Evolutionary conservation across 2,329 filamentous ascomycete genomes (phyloP).

Genomic region (Diaporthe sp.): DNA sequence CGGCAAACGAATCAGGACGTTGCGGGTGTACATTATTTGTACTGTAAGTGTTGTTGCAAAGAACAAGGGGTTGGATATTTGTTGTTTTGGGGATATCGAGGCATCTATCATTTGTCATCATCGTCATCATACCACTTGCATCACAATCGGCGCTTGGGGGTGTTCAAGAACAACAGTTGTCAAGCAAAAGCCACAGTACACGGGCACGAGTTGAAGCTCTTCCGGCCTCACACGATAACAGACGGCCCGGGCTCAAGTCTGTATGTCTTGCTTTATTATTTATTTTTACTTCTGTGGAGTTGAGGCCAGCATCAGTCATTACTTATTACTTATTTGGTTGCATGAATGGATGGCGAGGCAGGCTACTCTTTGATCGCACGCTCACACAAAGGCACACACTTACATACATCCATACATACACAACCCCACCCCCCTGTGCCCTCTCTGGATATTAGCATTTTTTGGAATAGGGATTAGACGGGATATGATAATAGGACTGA

Average conservation of each 20-base stretch:
- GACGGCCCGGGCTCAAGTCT: not conserved
- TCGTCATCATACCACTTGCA: slow-evolving; percentile 20
- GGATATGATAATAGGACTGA: slow-evolving; percentile 17
- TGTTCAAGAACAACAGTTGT: slow-evolving; percentile 20
- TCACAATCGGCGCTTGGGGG: slow-evolving; percentile 15
- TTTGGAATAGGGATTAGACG: slow-evolving; percentile 17
- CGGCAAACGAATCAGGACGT: not conserved
- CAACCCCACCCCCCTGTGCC: not conserved
- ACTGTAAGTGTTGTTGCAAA: slow-evolving; percentile 19
- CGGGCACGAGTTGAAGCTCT: not conserved
- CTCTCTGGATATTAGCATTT: slow-evolving; percentile 8
- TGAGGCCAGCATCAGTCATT: slow-evolving; percentile 15
- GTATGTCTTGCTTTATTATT: not conserved
- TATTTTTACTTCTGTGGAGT: not conserved
- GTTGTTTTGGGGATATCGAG: slow-evolving; percentile 20
- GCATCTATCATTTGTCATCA: slow-evolving; percentile 12
- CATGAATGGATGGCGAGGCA: slow-evolving; percentile 9
- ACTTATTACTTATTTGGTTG: not conserved
- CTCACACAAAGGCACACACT: not conserved
- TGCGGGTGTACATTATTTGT: slow-evolving; percentile 4
- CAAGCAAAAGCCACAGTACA: slow-evolving; percentile 2
- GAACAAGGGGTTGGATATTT: not conserved
- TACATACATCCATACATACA: slow-evolving; percentile 3
- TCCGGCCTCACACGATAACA: not conserved
- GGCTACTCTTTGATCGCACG: not conserved